phyloP scores from a whole-genome alignment of 1,284 basidiomycete genomes.

The Cutaneotrichosporon sp. region DNA sequence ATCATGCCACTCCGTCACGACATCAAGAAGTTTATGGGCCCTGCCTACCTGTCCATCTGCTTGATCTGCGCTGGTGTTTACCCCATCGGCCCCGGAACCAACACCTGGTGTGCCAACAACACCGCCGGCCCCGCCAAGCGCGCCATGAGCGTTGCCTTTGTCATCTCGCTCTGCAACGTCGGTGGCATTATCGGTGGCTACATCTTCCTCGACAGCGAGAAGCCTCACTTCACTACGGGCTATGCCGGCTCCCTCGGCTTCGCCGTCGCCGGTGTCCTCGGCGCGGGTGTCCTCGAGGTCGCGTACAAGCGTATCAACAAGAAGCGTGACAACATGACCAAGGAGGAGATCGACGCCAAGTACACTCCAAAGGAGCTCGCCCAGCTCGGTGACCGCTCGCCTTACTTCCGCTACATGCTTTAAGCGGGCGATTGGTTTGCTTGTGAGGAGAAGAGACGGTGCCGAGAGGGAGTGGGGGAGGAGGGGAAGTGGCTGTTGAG shows the following conservation, averaged over 20 bases:
- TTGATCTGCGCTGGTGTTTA: conserved; percentile 35
- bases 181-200: conserved; percentile 36
- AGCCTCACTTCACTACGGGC: conserved; percentile 29
- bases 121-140: conserved; percentile 37
- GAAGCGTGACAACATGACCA: conserved; percentile 27
- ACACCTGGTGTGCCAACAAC: conserved; percentile 36
- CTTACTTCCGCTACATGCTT: conserved; percentile 33
- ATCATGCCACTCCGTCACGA: conserved; percentile 9
- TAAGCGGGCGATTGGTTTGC: not conserved
- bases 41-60: conserved; percentile 30
- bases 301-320: conserved; percentile 29
- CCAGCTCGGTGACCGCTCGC: conserved; percentile 35
- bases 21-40: conserved; percentile 24
- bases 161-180: conserved; percentile 29
- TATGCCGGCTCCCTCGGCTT: conserved; percentile 36
- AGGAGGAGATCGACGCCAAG: conserved; percentile 35
- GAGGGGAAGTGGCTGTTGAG: too few relatives aligned
- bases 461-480: too few relatives aligned
- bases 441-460: too few relatives aligned
- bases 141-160: conserved; percentile 33
- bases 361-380: conserved; percentile 32
- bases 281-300: conserved; percentile 14
- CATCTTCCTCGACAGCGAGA: conserved; percentile 16
- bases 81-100: conserved; percentile 33
- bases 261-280: conserved; percentile 26